Evolutionary conservation across 805 yeast species (phyloP), one percentile per base, ranked within the genome.

Genomic region (Sungouiella blattae): DNA sequence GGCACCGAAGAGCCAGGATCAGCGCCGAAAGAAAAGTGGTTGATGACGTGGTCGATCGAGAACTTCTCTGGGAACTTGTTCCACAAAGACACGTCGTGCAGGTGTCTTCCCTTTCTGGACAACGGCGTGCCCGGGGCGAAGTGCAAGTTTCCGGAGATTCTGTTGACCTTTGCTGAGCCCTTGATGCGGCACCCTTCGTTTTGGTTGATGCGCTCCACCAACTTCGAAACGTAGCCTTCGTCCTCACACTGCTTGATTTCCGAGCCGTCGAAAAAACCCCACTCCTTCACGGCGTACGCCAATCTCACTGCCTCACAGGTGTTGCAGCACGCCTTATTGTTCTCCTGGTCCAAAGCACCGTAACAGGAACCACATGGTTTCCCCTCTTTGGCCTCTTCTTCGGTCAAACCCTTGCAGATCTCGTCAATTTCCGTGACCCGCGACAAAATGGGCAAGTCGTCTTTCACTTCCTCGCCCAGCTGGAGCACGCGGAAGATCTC

Each of bases 51-150:
- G 50, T 80, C 77, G 53, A 93, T 83, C 43, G 84, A 76, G 58
- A 85, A 79, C 40, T 75, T 76, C 37, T 71, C 73, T 1, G 60
- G 59, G 41, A 72, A 69, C 44, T 77, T 69, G 20, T 66, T 64
- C 62, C 75, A 93, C 35, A 87, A 68, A 6, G 95, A 83, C 36
- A 84, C 60, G 55, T 93, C 98, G 64, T 93, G 98, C 40, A 77
- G 71, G 58, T 93, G 98, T 33, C 73, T 71, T 12, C 77, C 78
- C 7, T 64, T 60, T 38, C 62, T 58, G 26, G 80, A 75, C 50
- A 69, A 71, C 2, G 94, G 79, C 17, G 83, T 78, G 26, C 98
- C 98, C 4, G 98, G 98, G 1, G 97, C 96, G 71, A 93, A 88
- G 65, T 93, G 98, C 44, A 93, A 64, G 52, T 87, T 84, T 31